These are phyloP conservation scores for Fereydounia khargensis DNA, from an alignment of 1,284 basidiomycete species.

Conservation along the genomic window DNA sequence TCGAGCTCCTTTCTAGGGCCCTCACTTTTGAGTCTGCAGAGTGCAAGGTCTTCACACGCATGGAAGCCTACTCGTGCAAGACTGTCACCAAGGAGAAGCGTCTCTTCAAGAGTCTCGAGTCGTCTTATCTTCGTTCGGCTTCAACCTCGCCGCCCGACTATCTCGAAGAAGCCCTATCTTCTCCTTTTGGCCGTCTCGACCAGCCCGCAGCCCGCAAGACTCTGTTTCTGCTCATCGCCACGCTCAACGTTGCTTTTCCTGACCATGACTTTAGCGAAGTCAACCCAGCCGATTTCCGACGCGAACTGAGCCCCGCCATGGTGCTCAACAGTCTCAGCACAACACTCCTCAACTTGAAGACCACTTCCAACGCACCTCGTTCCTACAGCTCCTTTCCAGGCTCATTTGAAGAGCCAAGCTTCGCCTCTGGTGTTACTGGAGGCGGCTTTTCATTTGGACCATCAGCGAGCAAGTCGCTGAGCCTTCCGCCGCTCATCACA, in stretches of 20 bases:
- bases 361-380: conserved; percentile 37
- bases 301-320: conserved; percentile 60
- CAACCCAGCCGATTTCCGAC: conserved; percentile 79
- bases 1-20: conserved; percentile 75
- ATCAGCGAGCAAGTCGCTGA: conserved; percentile 4
- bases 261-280: conserved; percentile 96
- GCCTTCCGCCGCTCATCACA: conserved; percentile 28
- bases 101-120: conserved; percentile 78
- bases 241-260: conserved; percentile 93
- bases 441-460: conserved; percentile 5
- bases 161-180: conserved; percentile 47
- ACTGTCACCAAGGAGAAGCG: conserved; percentile 95
- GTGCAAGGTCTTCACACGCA: conserved; percentile 83
- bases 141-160: conserved; percentile 52
- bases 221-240: conserved; percentile 88
- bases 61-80: conserved; percentile 98
- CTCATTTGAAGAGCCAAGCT: conserved; percentile 43
- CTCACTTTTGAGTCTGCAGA: conserved; percentile 73
- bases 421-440: conserved; percentile 11
- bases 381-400: conserved; percentile 40
- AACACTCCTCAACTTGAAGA: conserved; percentile 50
- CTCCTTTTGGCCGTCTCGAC: conserved; percentile 60
- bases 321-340: conserved; percentile 54
- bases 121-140: conserved; percentile 44
- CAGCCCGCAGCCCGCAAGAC: conserved; percentile 71